These are phyloP conservation scores for Talaromyces amestolkiae DNA, from an alignment of 2,329 filamentous ascomycete species.

Conservation along the genomic window DNA sequence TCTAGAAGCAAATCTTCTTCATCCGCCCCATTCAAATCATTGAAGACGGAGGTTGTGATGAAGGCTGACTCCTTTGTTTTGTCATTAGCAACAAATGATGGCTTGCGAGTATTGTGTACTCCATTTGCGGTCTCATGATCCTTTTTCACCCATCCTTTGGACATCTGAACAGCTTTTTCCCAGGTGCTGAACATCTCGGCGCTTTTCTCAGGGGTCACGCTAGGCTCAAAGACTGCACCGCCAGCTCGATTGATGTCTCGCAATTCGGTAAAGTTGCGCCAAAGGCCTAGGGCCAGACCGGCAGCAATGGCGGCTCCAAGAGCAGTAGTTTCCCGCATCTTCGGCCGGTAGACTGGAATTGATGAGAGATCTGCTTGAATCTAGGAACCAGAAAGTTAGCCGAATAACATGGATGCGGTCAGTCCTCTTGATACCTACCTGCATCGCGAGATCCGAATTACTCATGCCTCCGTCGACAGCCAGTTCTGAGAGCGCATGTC, in stretches of 20 bases:
- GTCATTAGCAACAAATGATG: slow-evolving; percentile 22
- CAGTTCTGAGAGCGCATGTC: slow-evolving; percentile 70
- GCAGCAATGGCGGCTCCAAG: slow-evolving; percentile 83
- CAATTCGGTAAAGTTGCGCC: slow-evolving; percentile 71
- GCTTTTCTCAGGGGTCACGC: slow-evolving; percentile 55
- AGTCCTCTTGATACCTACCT: slow-evolving; percentile 42
- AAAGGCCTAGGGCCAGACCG: slow-evolving; percentile 74
- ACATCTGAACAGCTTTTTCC: slow-evolving; percentile 74
- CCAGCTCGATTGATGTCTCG: slow-evolving; percentile 68
- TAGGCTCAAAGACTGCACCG: slow-evolving; percentile 68
- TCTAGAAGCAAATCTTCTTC: slow-evolving; percentile 38
- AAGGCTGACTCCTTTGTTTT: slow-evolving; percentile 23
- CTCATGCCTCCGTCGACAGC: slow-evolving; percentile 87
- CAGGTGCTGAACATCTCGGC: slow-evolving; percentile 63
- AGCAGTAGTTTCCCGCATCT: slow-evolving; percentile 84
- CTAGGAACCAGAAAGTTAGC: slow-evolving; percentile 37
- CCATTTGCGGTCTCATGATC: slow-evolving; percentile 9
- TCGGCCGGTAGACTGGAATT: slow-evolving; percentile 75
- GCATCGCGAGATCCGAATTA: slow-evolving; percentile 86
- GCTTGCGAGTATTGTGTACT: slow-evolving; percentile 17
- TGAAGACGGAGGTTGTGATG: slow-evolving; percentile 23
- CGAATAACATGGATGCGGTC: neutral
- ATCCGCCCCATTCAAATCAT: slow-evolving; percentile 34
- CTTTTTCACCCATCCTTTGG: slow-evolving; percentile 59
- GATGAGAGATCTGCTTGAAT: slow-evolving; percentile 79